phyloP scores from a whole-genome alignment of 2,329 filamentous ascomycete species.

The Sarocladiaceae sp. region DNA sequence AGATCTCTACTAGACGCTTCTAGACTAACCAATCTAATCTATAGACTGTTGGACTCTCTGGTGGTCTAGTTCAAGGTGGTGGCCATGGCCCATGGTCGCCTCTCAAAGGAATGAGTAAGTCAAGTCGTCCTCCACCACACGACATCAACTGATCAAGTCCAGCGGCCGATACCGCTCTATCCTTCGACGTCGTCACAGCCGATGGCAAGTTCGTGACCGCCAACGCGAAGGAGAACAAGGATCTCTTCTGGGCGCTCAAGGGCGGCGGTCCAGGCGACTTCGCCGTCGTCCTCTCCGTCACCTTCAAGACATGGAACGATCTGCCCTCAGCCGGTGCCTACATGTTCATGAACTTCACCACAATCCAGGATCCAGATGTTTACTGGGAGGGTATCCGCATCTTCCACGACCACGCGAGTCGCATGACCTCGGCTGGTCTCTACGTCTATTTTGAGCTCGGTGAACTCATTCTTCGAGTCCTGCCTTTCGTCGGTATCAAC shows the following conservation, averaged over 20 bases:
- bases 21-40: not conserved
- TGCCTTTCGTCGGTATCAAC: slow-evolving; percentile 29
- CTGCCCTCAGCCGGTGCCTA: slow-evolving; percentile 34
- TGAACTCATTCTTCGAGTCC: slow-evolving; percentile 30
- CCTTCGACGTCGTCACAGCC: slow-evolving; percentile 27
- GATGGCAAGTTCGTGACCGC: slow-evolving; percentile 22
- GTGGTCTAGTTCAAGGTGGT: slow-evolving; percentile 55
- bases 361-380: slow-evolving; percentile 28
- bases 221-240: slow-evolving; percentile 27
- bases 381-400: slow-evolving; percentile 42
- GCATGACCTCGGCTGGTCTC: slow-evolving; percentile 34
- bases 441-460: slow-evolving; percentile 37
- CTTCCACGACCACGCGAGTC: slow-evolving; percentile 38
- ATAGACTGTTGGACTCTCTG: slow-evolving; percentile 47
- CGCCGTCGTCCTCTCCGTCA: slow-evolving; percentile 44
- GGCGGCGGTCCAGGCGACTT: slow-evolving; percentile 43
- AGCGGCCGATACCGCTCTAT: slow-evolving; percentile 45
- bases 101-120: slow-evolving; percentile 8
- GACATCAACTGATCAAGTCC: slow-evolving; percentile 24
- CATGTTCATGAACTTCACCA: slow-evolving; percentile 29
- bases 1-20: slow-evolving; percentile 35
- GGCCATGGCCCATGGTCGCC: slow-evolving; percentile 37
- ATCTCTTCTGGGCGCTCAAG: slow-evolving; percentile 36
- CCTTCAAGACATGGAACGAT: slow-evolving; percentile 36
- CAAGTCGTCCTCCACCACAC: not conserved